Conservation (phyloP, 208 protist species). For the Naegleria gruberi region DNA sequence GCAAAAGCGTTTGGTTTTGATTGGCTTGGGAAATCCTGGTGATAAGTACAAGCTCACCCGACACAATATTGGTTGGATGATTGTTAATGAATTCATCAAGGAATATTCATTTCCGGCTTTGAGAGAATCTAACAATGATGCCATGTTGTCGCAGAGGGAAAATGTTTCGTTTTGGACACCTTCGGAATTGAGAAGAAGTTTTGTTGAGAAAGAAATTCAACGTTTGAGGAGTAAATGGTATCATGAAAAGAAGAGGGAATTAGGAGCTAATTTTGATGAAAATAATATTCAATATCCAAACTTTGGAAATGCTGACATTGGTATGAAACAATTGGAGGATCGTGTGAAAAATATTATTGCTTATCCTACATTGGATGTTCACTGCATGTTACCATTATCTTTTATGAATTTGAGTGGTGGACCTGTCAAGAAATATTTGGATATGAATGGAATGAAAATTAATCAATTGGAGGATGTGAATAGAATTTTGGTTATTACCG, state of each 20-base stretch:
- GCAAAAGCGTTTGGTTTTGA: conserved; percentile 25
- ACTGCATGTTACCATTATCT: conserved; percentile 16
- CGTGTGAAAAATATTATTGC: background rate
- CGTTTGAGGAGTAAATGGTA: background rate
- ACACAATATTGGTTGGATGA: conserved; percentile 41
- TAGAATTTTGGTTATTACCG: background rate
- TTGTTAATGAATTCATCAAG: conserved; percentile 23
- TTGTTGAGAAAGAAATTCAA: background rate
- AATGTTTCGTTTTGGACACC: background rate
- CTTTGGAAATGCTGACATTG: background rate
- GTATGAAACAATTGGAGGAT: background rate
- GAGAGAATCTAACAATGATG: background rate
- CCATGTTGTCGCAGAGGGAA: background rate
- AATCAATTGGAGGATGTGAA: background rate
- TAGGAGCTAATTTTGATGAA: background rate
- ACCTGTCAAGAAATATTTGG: background rate
- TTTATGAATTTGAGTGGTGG: conserved; percentile 38
- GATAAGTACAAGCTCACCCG: conserved; percentile 29
- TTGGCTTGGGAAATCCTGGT: conserved; percentile 41
- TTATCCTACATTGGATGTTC: conserved; percentile 24
- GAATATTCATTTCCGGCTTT: background rate
- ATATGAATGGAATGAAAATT: background rate
- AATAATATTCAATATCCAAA: background rate
- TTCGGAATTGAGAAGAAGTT: background rate
- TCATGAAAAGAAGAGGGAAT: background rate